Conservation (phyloP, 495 filamentous ascomycete genomes). For the Evansstolkia leycettana region DNA sequence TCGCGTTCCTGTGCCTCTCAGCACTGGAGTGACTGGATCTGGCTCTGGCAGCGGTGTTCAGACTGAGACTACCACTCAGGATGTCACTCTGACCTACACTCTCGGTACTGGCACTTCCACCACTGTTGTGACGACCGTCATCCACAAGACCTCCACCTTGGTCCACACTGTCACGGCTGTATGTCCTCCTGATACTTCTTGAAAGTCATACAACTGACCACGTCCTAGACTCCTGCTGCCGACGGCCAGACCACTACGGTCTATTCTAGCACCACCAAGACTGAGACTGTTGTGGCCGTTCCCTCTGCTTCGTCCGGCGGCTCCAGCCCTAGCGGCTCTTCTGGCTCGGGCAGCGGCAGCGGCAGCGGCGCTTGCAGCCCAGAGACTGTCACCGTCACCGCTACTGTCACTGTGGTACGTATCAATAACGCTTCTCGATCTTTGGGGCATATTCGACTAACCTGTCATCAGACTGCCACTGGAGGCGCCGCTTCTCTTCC, state of each 20-base stretch:
- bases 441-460: too few relatives aligned
- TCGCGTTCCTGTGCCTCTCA: constrained; percentile 10
- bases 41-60: constrained; percentile 1
- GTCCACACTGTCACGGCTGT: constrained; percentile 28
- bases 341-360: constrained; percentile 2
- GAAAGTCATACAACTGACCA: too few relatives aligned
- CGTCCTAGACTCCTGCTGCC: constrained; percentile 7
- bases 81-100: constrained; percentile 48
- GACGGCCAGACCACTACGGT: constrained; percentile 11
- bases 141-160: constrained; percentile 33
- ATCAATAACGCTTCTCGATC: too few relatives aligned
- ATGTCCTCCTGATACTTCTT: constrained; percentile 6
- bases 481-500: neutral
- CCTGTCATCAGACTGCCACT: constrained; percentile 6
- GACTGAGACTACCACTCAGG: constrained; percentile 14
- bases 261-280: constrained; percentile 16
- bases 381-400: constrained; percentile 24
- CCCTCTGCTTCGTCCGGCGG: constrained; percentile 9
- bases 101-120: constrained; percentile 40
- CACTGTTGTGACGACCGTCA: constrained; percentile 44
- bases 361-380: constrained; percentile 7
- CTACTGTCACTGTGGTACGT: constrained; percentile 34
- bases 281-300: constrained; percentile 17
- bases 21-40: constrained; percentile 6
- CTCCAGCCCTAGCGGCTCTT: constrained; percentile 3